Conservation (phyloP, 768 basidiomycete genomes). For the Clathrus columnatus region DNA sequence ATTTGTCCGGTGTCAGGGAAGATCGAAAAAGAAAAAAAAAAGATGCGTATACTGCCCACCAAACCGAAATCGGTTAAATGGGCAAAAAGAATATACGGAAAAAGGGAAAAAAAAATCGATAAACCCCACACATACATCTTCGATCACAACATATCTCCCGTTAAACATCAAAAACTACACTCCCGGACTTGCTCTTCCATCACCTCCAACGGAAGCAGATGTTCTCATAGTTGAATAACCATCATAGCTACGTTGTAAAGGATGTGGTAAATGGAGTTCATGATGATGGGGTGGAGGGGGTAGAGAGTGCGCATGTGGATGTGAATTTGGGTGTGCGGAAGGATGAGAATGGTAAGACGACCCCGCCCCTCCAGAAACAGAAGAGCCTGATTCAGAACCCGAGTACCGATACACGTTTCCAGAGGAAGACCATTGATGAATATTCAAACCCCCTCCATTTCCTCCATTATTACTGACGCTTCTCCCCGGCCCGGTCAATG, state of each 20-base stretch:
- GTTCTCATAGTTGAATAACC: conserved; percentile 1
- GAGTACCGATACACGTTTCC: background rate
- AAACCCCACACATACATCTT: background rate
- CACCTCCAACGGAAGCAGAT: background rate
- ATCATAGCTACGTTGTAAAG: background rate
- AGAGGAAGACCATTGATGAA: background rate
- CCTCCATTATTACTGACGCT: background rate
- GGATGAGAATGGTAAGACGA: background rate
- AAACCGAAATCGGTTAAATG: background rate
- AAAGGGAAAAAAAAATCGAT: background rate
- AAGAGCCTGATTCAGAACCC: background rate
- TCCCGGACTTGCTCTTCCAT: conserved; percentile 2
- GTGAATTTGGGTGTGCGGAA: background rate
- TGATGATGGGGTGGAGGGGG: background rate
- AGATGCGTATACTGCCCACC: background rate
- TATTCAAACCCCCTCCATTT: background rate
- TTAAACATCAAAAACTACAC: background rate
- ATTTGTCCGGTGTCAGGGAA: too few relatives aligned
- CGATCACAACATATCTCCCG: too few relatives aligned
- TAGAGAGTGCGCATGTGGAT: background rate
- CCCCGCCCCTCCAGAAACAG: background rate
- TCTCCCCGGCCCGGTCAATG: background rate
- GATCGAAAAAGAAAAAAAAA: too few relatives aligned
- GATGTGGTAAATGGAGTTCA: background rate
- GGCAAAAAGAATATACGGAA: background rate